These are phyloP conservation scores for Malus fusca DNA, from an alignment of 306 rosid species.

Conservation along the genomic window DNA sequence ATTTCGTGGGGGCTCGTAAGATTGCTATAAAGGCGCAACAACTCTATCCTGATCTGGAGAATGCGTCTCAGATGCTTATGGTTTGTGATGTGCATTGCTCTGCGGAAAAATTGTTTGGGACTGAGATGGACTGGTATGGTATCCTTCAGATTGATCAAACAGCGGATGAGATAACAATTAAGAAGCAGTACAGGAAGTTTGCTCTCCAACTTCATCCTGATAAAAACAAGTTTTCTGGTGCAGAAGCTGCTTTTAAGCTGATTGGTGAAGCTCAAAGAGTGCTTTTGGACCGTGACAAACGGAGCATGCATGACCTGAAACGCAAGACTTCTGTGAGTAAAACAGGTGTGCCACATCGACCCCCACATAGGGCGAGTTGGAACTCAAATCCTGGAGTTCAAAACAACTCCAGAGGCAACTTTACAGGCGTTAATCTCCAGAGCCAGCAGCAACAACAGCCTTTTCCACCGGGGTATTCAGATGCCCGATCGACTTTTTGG, in stretches of 20 bases:
- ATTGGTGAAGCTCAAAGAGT: slow-evolving; percentile 84
- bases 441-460: slow-evolving; percentile 42
- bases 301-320: slow-evolving; percentile 47
- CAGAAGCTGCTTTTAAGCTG: slow-evolving; percentile 93
- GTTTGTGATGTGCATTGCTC: slow-evolving; percentile 87
- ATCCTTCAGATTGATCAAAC: slow-evolving; percentile 69
- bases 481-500: slow-evolving; percentile 53
- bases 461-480: slow-evolving; percentile 35
- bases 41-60: slow-evolving; percentile 73
- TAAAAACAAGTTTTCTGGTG: slow-evolving; percentile 88
- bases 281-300: slow-evolving; percentile 68
- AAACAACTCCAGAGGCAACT: slow-evolving; percentile 32
- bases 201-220: slow-evolving; percentile 98
- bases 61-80: slow-evolving; percentile 66
- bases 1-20: slow-evolving; percentile 68
- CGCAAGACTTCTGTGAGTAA: slow-evolving; percentile 28
- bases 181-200: slow-evolving; percentile 79
- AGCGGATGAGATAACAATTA: slow-evolving; percentile 62
- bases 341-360: slow-evolving; percentile 26
- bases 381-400: slow-evolving; percentile 34
- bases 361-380: slow-evolving; percentile 35
- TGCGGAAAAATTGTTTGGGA: slow-evolving; percentile 47
- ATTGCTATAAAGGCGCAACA: slow-evolving; percentile 58
- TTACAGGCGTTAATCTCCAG: slow-evolving; percentile 31
- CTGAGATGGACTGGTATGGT: slow-evolving; percentile 70